Percentiles rank a stretch among this genome's conserved stretches.
Conservation (phyloP, 2,329 filamentous ascomycete species). For the Fusarium mundagurra region DNA sequence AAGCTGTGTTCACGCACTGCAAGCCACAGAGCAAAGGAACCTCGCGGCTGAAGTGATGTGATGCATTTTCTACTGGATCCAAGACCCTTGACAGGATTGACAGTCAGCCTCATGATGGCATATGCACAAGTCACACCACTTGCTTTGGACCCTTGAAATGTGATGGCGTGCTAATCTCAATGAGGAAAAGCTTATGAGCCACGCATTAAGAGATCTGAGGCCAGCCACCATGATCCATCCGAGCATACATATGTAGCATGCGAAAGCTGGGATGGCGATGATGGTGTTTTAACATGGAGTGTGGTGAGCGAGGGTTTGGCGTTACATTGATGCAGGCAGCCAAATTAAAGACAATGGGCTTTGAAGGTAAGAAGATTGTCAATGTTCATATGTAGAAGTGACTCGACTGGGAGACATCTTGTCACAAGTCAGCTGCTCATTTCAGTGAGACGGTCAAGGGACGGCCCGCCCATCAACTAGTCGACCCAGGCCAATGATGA, state of each 20-base stretch:
- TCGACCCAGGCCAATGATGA: constrained; percentile 17
- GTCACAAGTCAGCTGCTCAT: constrained; percentile 33
- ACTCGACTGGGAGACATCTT: not conserved
- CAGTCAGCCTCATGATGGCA: constrained; percentile 39
- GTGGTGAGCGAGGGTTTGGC: constrained; percentile 11
- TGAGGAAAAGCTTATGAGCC: constrained; percentile 35
- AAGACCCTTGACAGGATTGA: constrained; percentile 22
- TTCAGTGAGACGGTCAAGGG: constrained; percentile 38
- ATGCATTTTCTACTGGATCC: constrained; percentile 9
- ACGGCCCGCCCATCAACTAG: constrained; percentile 42
- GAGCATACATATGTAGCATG: constrained; percentile 3
- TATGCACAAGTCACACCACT: constrained; percentile 43
- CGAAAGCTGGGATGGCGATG: constrained; percentile 2
- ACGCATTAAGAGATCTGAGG: constrained; percentile 40
- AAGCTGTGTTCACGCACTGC: not conserved
- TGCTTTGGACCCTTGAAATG: constrained; percentile 26
- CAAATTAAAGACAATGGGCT: not conserved
- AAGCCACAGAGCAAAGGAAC: not conserved
- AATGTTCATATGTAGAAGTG: not conserved
- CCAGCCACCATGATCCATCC: constrained; percentile 31
- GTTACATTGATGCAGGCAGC: constrained; percentile 24
- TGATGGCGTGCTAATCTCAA: constrained; percentile 35
- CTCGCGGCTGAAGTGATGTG: not conserved
- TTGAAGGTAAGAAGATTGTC: not conserved
- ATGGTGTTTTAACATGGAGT: constrained; percentile 17